Evolutionary conservation across 2,329 filamentous ascomycete genomes (phyloP), one percentile per base, ranked within the genome.

Genomic region (Pseudocercospora musae): DNA sequence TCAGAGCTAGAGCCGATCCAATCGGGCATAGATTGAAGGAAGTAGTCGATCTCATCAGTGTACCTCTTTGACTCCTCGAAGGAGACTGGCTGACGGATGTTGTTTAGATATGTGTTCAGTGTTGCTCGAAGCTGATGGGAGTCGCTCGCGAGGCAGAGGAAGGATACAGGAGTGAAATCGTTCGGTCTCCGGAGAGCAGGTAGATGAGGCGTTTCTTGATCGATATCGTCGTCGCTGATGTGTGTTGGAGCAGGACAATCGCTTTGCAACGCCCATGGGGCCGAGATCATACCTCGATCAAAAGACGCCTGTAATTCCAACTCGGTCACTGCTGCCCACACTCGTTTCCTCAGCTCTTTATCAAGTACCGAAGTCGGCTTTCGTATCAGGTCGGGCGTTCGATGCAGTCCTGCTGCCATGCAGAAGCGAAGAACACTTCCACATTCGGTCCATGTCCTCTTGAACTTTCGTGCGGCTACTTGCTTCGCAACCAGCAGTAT

Each of bases 301-400:
- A 86, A 73, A 0, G 82, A 82, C 0, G 82, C 78, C 66, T 86
- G 83, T 1, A 85, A 70, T 59, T 87, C 84, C 25, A 86, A 72
- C 66, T 87, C 84, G 9, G 83, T 73, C 9, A 85, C 82, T 0
- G 84, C 85, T 1, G 77, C 78, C 85, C 85, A 87, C 2, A 87
- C 73, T 48, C 84, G 78, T 57, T 82, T 78, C 57, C 84, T 79
- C 79, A 84, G 81, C 62, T 84, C 80, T 58, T 80, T 79, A 44
- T 84, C 80, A 29, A 81, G 81, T 2, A 75, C 71, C 2, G 74
- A 75, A 9, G 78, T 75, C 25, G 69, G 67, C 60, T 76, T 70
- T 61, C 75, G 66, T 65, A 77, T 62, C 67, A 77, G 65, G 4
- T 72, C 73, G 0, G 81, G 78, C 53, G 83, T 78, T 18, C 82